phyloP scores from a whole-genome alignment of 768 basidiomycete genomes.

The Phylloporus sp. region DNA sequence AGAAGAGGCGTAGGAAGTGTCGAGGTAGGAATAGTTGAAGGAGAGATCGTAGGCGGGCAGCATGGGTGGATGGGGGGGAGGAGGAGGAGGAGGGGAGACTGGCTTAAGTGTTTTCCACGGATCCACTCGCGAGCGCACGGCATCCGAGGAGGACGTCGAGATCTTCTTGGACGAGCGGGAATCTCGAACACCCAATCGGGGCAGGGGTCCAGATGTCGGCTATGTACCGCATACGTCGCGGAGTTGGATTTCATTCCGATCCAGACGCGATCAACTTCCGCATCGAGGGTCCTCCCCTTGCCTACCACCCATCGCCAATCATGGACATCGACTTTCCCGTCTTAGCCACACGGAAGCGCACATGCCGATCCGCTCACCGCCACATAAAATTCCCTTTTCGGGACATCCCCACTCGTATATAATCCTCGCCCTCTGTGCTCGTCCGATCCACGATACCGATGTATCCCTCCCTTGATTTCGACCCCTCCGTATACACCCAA shows the following conservation, averaged over 20 bases:
- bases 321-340: background rate
- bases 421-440: constrained; percentile 3
- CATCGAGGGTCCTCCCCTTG: constrained; percentile 4
- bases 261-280: constrained; percentile 21
- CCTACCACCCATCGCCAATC: background rate
- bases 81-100: background rate
- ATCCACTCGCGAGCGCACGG: constrained; percentile 7
- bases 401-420: constrained; percentile 13
- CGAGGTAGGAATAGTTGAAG: constrained; percentile 15
- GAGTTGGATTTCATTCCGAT: constrained; percentile 23
- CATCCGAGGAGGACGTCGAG: constrained; percentile 22
- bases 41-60: background rate
- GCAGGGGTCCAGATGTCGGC: background rate
- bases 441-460: constrained; percentile 14
- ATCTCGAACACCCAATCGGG: background rate
- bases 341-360: constrained; percentile 1
- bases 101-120: background rate
- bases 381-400: constrained; percentile 11
- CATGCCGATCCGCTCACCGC: constrained; percentile 19
- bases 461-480: constrained; percentile 12
- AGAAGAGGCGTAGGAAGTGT: constrained; percentile 14
- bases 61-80: constrained; percentile 12
- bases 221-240: constrained; percentile 12
- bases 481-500: constrained; percentile 3
- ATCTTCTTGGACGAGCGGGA: background rate